These are phyloP conservation scores for Paraphoma sp. DNA, from an alignment of 2,329 filamentous ascomycete species.

Conservation along the genomic window DNA sequence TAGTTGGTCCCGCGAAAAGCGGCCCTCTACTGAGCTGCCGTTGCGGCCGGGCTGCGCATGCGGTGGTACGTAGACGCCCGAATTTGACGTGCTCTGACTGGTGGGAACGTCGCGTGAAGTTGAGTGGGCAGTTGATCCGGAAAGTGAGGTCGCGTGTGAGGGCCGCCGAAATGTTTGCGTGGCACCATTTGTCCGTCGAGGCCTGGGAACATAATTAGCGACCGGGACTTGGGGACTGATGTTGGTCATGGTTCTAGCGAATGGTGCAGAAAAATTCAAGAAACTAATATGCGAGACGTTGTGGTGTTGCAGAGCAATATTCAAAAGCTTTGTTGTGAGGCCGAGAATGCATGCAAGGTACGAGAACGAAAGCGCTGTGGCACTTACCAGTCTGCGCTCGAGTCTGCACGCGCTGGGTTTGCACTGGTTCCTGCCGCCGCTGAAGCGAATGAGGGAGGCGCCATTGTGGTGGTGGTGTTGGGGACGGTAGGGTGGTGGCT, in stretches of 20 bases:
- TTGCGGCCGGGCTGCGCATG: conserved; percentile 66
- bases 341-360: conserved; percentile 8
- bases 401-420: conserved; percentile 51
- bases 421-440: conserved; percentile 55
- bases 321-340: conserved; percentile 13
- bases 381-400: conserved; percentile 56
- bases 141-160: conserved; percentile 64
- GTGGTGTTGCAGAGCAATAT: conserved; percentile 16
- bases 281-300: conserved; percentile 14
- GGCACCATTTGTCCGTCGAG: conserved; percentile 69
- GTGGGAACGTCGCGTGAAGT: conserved; percentile 37
- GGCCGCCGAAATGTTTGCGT: conserved; percentile 72
- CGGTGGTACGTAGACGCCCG: conserved; percentile 66
- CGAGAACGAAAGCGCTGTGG: conserved; percentile 4
- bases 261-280: neutral
- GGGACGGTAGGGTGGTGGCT: conserved; percentile 17
- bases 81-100: conserved; percentile 45
- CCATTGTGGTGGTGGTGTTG: conserved; percentile 45
- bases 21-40: conserved; percentile 61
- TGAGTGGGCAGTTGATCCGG: conserved; percentile 47
- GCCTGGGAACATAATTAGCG: conserved; percentile 53
- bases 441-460: conserved; percentile 59
- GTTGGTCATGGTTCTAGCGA: conserved; percentile 17
- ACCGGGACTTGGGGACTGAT: neutral
- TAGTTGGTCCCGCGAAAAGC: conserved; percentile 81